Conservation (phyloP, 2,329 filamentous ascomycete species). For the Aspergillus versicolor region DNA sequence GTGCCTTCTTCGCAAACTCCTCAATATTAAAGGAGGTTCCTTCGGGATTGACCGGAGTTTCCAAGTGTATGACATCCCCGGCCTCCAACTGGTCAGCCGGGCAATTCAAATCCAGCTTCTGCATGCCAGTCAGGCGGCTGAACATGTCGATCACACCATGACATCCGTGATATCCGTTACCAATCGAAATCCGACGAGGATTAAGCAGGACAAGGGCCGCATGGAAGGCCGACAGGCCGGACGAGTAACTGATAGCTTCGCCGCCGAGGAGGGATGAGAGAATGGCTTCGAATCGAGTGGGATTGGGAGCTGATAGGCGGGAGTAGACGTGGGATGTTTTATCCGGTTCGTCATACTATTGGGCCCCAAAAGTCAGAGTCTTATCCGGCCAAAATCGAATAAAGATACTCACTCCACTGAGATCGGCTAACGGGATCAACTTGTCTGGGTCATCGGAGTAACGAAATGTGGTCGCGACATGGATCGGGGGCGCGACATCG, state of each 20-base stretch:
- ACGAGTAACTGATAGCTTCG: constrained; percentile 74
- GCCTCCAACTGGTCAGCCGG: constrained; percentile 63
- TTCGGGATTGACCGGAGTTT: constrained; percentile 90
- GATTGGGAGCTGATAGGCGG: constrained; percentile 73
- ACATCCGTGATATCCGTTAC: constrained; percentile 88
- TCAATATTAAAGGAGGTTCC: constrained; percentile 76
- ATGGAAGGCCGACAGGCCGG: constrained; percentile 85
- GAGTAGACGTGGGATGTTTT: constrained; percentile 72
- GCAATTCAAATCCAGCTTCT: constrained; percentile 70
- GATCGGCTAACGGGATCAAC: constrained; percentile 54
- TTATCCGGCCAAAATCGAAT: not conserved
- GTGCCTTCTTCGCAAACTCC: constrained; percentile 70
- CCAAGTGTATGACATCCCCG: constrained; percentile 85
- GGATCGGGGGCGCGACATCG: constrained; percentile 84
- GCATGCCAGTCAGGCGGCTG: constrained; percentile 70
- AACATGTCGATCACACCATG: constrained; percentile 79
- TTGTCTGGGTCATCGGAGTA: constrained; percentile 70
- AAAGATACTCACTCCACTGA: constrained; percentile 52
- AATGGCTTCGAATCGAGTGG: constrained; percentile 79
- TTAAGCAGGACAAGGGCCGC: constrained; percentile 81
- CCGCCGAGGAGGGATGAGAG: constrained; percentile 68
- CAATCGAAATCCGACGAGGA: constrained; percentile 78
- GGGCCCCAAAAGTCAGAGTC: not conserved
- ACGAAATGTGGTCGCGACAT: constrained; percentile 88
- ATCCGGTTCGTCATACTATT: constrained; percentile 22